A percentile compares a stretch with the other conserved stretches of the same genome.
Evolutionary conservation across 257 asterid genomes (phyloP).

Genomic region (Solanum bulbocastanum): DNA sequence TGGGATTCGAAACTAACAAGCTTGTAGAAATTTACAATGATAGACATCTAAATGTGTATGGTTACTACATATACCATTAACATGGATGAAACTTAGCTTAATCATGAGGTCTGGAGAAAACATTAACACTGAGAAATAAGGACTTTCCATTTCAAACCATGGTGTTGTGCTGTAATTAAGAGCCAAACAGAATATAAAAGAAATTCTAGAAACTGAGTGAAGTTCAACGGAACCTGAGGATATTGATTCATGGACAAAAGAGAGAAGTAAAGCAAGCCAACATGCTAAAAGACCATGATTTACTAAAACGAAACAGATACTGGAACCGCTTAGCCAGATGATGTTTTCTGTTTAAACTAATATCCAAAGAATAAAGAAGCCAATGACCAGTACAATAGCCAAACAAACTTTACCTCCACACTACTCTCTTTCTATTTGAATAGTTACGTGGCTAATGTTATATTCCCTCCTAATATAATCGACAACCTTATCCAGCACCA

Average conservation of each 20-base stretch:
- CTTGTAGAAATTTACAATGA: too few relatives aligned
- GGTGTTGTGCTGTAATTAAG: not conserved
- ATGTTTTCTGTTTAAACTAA: not conserved
- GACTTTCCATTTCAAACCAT: not conserved
- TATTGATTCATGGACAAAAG: not conserved
- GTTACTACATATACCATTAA: too few relatives aligned
- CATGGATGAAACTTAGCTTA: too few relatives aligned
- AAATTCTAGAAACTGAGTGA: not conserved
- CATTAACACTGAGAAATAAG: too few relatives aligned
- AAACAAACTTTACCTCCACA: not conserved
- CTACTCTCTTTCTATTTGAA: constrained; percentile 76
- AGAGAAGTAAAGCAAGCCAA: not conserved
- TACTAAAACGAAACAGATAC: not conserved
- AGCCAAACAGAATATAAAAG: not conserved
- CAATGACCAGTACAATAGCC: not conserved
- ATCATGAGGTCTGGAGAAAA: too few relatives aligned
- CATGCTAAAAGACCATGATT: not conserved
- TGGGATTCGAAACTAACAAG: too few relatives aligned
- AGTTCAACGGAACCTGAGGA: not conserved
- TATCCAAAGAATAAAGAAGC: not conserved
- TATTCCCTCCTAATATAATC: constrained; percentile 69
- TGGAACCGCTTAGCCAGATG: not conserved
- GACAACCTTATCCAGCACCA: constrained; percentile 65
- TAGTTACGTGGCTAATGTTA: constrained; percentile 79
- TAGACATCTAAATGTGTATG: too few relatives aligned